Base-by-base conservation (phyloP, 176 grass and related monocot genomes). In the Rhynchospora pubera region DNA sequence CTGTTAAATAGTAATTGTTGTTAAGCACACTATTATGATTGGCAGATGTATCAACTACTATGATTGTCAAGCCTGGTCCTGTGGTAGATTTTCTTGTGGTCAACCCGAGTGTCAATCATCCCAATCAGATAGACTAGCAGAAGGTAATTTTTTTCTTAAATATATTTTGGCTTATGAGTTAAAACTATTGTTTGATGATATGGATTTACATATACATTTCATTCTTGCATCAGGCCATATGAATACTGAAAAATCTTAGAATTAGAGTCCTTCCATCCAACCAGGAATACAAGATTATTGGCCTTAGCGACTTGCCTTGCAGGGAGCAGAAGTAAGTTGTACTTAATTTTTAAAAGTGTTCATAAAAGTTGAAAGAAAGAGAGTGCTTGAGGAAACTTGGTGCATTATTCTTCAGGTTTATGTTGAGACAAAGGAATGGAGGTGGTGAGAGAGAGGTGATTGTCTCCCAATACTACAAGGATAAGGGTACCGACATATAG, bases 41-140 rank as follows among this genome's bases (percentile, higher is more conserved):
- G 79, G 24, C 85, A 97, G 93, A 97, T 83, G 93, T 93, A 2
- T 97, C 93, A 26, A 97, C 93, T 4, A 97, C 93, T 2, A 97
- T 97, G 93, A 97, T 97, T 45, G 93, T 97, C 22, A 93, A 81
- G 82, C 93, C 91, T 44, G 93, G 93, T 18, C 87, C 89, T 1
- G 93, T 97, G 22, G 23, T 97, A 45, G 89, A 97, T 65, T 97
- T 97, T 76, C 73, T 97, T 22, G 53, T 97, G 28, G 80, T 68
- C 7, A 97, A 93, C 60, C 91, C 91, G 73, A 93, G 90, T 53
- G 83, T 89, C 32, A 78, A 64, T 16, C 57, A 93, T 69, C 93
- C 91, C 13, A 50, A 74, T 24, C 67, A 82, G 50, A 71, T 97
- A 62, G 93, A 97, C 57, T 97, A 91, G 91, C 13, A 48, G 2